A percentile compares a stretch with the other conserved stretches of the same genome.
Conservation (phyloP, 208 protist genomes). For the Crithidia mellificae region DNA sequence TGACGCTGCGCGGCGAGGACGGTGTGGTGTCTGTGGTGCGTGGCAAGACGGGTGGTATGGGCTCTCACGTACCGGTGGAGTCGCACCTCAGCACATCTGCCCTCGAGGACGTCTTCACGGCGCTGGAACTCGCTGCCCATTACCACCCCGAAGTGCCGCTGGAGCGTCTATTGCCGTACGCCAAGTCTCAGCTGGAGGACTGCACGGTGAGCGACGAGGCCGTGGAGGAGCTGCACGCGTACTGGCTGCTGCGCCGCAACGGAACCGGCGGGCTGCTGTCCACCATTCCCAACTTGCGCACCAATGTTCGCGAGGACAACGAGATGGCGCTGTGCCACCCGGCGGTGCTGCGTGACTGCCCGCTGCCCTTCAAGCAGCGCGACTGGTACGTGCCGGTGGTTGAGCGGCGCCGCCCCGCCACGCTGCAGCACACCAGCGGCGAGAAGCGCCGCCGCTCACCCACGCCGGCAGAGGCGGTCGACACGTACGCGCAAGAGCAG, state of each 20-base stretch:
- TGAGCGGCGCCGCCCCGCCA: constrained; percentile 20
- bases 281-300: constrained; percentile 62
- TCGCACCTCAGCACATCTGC: constrained; percentile 25
- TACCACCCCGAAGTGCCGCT: constrained; percentile 47
- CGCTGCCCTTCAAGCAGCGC: constrained; percentile 78
- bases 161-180: constrained; percentile 40
- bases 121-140: constrained; percentile 57
- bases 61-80: constrained; percentile 11
- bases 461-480: background rate
- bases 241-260: constrained; percentile 72
- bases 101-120: constrained; percentile 70
- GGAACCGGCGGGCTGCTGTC: constrained; percentile 53
- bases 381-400: constrained; percentile 69
- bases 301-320: constrained; percentile 64
- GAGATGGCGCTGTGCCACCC: constrained; percentile 49
- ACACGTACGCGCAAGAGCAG: background rate
- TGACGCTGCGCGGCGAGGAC: constrained; percentile 26
- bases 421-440: background rate
- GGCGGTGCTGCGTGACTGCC: constrained; percentile 73
- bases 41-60: constrained; percentile 53
- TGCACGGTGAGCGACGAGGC: constrained; percentile 29
- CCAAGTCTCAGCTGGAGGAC: constrained; percentile 7
- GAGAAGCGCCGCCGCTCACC: background rate
- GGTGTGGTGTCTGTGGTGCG: constrained; percentile 31
- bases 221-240: constrained; percentile 58